A percentile compares a stretch with the other conserved stretches of the same genome.
Conservation (phyloP, 192 early-diverging fungal genomes). For the Umbelopsis vinacea region DNA sequence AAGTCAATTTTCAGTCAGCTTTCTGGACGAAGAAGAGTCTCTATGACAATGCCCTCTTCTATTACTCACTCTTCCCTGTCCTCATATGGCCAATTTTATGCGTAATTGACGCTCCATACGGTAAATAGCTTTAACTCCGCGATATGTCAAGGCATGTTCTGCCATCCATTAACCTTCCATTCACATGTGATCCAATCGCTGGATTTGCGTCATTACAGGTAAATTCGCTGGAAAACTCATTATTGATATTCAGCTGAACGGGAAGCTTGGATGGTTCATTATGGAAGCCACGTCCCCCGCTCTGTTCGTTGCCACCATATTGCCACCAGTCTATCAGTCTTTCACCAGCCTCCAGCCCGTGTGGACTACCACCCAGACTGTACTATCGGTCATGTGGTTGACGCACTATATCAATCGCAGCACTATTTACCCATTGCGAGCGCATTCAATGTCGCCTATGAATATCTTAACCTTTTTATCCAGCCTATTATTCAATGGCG, state of each 20-base stretch:
- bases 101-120: conserved; percentile 4
- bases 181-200: too few relatives aligned
- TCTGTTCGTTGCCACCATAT: conserved; percentile 16
- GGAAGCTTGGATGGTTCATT: conserved; percentile 39
- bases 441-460: conserved; percentile 36
- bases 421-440: conserved; percentile 34
- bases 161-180: not conserved
- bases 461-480: conserved; percentile 22
- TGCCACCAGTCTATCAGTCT: conserved; percentile 16
- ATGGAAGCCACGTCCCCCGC: conserved; percentile 45
- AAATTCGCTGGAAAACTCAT: conserved; percentile 25
- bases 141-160: not conserved
- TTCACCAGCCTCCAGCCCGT: not conserved
- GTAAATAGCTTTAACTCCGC: not conserved
- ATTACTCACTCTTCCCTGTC: conserved; percentile 2
- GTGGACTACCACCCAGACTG: conserved; percentile 28
- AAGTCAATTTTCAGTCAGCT: not conserved
- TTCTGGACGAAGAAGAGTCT: conserved; percentile 9
- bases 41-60: not conserved
- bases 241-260: conserved; percentile 24
- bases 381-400: conserved; percentile 33
- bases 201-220: not conserved
- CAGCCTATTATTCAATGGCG: conserved; percentile 32
- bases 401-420: conserved; percentile 44
- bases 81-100: not conserved